Percentiles rank a stretch among this genome's conserved stretches.
phyloP scores from a whole-genome alignment of 768 basidiomycete species.

The Rhodotorula graminis region DNA sequence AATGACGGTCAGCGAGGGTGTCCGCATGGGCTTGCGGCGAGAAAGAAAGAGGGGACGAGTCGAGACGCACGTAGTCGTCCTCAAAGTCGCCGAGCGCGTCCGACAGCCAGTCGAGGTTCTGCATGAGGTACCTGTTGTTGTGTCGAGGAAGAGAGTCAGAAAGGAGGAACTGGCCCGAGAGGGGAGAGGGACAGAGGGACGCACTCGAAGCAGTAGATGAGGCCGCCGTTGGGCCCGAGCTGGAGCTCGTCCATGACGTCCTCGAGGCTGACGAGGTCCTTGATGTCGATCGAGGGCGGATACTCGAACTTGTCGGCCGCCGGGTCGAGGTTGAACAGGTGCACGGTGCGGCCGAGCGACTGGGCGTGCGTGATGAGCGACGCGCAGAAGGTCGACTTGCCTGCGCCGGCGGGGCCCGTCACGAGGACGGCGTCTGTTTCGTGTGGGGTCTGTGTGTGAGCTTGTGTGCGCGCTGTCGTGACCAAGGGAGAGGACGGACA shows the following conservation, averaged over 20 bases:
- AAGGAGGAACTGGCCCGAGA: not conserved
- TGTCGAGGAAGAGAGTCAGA: not conserved
- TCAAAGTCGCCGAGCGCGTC: conserved; percentile 92
- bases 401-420: conserved; percentile 89
- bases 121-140: conserved; percentile 71
- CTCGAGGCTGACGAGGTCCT: conserved; percentile 80
- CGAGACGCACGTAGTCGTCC: conserved; percentile 67
- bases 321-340: conserved; percentile 96
- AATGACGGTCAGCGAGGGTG: not conserved
- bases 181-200: conserved; percentile 44
- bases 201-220: conserved; percentile 99
- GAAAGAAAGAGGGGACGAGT: no score
- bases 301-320: conserved; percentile 92
- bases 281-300: conserved; percentile 87
- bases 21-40: no score
- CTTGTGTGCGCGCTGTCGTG: not conserved
- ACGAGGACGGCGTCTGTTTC: conserved; percentile 38
- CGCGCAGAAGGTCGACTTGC: conserved; percentile 89
- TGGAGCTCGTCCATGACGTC: conserved; percentile 94
- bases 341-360: conserved; percentile 71
- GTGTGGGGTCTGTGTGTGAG: not conserved
- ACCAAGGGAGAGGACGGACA: not conserved
- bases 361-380: conserved; percentile 84
- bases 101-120: conserved; percentile 98
- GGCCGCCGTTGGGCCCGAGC: conserved; percentile 93